Evolutionary conservation across 2,329 filamentous ascomycete genomes (phyloP).

Genomic region (Clonostachys chloroleuca): DNA sequence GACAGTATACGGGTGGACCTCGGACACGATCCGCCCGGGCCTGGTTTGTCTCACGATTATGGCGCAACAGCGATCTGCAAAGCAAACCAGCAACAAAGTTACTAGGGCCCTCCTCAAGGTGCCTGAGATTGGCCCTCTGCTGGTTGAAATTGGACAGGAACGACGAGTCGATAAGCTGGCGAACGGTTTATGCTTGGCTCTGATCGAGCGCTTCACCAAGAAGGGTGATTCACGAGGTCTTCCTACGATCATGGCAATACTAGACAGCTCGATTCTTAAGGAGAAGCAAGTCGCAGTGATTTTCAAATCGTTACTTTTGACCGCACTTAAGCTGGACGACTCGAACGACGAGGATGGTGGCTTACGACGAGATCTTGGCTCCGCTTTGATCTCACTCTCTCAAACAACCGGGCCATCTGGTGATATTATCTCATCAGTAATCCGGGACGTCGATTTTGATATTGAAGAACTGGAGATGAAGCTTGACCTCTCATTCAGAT

Average conservation of each 20-base stretch:
- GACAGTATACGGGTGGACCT: conserved; percentile 71
- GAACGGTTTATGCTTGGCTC: conserved; percentile 64
- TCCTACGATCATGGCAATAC: conserved; percentile 54
- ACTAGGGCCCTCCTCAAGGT: conserved; percentile 65
- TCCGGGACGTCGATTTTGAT: conserved; percentile 65
- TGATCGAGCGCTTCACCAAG: conserved; percentile 57
- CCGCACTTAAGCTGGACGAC: conserved; percentile 53
- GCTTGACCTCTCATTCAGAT: conserved; percentile 65
- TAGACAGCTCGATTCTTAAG: conserved; percentile 56
- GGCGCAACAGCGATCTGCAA: conserved; percentile 71
- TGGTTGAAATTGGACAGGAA: conserved; percentile 58
- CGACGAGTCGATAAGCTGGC: conserved; percentile 68
- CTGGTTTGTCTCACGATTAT: conserved; percentile 78
- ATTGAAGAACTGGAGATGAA: conserved; percentile 72
- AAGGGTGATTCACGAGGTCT: conserved; percentile 54
- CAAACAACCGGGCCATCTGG: conserved; percentile 54
- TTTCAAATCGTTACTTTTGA: conserved; percentile 60
- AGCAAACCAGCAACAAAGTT: conserved; percentile 65
- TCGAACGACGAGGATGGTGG: conserved; percentile 47
- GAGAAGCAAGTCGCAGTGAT: conserved; percentile 60
- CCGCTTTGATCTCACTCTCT: conserved; percentile 62
- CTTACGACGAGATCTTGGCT: conserved; percentile 60
- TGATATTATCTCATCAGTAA: conserved; percentile 60
- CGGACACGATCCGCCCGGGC: conserved; percentile 67
- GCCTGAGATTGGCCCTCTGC: conserved; percentile 50